phyloP scores from a whole-genome alignment of 2,329 filamentous ascomycete species.

The Parasarocladium wereldwijsianum region DNA sequence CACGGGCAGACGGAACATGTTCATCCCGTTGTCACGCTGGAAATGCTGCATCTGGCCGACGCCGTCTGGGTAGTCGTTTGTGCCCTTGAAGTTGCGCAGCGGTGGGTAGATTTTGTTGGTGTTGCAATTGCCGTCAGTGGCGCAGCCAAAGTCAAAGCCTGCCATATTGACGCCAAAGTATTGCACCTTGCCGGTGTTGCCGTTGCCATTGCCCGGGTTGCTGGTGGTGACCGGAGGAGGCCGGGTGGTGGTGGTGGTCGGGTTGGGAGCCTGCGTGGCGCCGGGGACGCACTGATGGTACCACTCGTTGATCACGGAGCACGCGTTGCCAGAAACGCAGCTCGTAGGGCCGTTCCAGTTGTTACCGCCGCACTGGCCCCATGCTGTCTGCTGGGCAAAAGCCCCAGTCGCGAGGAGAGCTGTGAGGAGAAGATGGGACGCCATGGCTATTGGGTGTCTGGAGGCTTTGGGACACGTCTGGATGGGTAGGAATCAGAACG shows the following conservation, averaged over 20 bases:
- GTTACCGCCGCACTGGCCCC: conserved; percentile 10
- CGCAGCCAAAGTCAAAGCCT: conserved; percentile 27
- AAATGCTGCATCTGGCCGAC: conserved; percentile 43
- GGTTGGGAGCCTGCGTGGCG: not conserved
- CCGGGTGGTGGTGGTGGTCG: not conserved
- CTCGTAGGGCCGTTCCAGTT: conserved; percentile 14
- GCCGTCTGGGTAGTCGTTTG: conserved; percentile 17
- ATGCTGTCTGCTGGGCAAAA: conserved; percentile 1
- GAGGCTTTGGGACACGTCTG: too few relatives aligned
- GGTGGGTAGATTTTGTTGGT: conserved; percentile 14
- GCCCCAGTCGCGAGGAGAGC: conserved; percentile 1
- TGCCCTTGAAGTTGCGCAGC: conserved; percentile 11
- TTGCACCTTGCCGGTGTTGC: conserved; percentile 1
- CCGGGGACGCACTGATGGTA: conserved; percentile 22
- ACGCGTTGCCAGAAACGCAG: conserved; percentile 12
- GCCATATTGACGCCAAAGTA: conserved; percentile 21
- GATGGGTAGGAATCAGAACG: too few relatives aligned
- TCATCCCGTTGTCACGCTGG: conserved; percentile 32
- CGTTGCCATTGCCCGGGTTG: conserved; percentile 2
- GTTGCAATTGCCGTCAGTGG: conserved; percentile 19
- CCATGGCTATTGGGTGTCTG: conserved; percentile 1
- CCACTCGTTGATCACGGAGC: conserved; percentile 11
- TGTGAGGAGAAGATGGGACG: not conserved
- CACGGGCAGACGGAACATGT: conserved; percentile 37
- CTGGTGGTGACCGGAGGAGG: not conserved